Percentiles rank a stretch among this genome's conserved stretches.
Evolutionary conservation across 257 asterid genomes (phyloP).

Genomic region (Fraxinus anomala): DNA sequence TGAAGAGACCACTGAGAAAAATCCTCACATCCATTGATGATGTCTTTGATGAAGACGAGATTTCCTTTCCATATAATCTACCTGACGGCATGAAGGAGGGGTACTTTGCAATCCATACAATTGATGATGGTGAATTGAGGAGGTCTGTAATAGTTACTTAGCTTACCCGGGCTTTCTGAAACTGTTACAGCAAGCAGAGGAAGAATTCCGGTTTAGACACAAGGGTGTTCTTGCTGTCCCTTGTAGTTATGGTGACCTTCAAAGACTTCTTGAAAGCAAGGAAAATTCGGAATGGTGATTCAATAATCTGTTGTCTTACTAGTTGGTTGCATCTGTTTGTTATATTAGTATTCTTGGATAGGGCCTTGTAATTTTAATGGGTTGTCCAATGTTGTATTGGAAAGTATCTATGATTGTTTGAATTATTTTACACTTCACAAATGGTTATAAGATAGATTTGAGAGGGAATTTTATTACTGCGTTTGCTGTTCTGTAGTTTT

Average conservation of each 20-base stretch:
- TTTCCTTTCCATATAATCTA: background rate
- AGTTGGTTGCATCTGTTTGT: background rate
- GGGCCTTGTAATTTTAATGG: background rate
- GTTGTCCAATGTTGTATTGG: background rate
- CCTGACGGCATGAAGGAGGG: conserved; percentile 58
- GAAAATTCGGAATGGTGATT: background rate
- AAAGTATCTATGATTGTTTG: background rate
- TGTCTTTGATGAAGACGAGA: conserved; percentile 23
- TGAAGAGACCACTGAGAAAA: conserved; percentile 26
- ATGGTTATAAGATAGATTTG: background rate
- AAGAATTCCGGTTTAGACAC: conserved; percentile 52
- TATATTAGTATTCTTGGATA: background rate
- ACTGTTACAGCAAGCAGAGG: conserved; percentile 50
- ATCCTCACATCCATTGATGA: conserved; percentile 3
- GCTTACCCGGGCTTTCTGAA: conserved; percentile 44
- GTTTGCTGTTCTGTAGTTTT: background rate
- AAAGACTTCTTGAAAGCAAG: conserved; percentile 35
- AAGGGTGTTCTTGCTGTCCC: conserved; percentile 53
- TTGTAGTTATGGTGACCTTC: conserved; percentile 45
- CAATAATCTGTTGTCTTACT: background rate
- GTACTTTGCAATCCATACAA: conserved; percentile 49
- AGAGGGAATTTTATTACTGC: background rate
- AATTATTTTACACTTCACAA: background rate
- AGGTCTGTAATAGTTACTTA: conserved; percentile 40
- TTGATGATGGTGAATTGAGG: conserved; percentile 43